phyloP scores from a whole-genome alignment of 345 rosid species.

The Eucalyptus erythrocorys region DNA sequence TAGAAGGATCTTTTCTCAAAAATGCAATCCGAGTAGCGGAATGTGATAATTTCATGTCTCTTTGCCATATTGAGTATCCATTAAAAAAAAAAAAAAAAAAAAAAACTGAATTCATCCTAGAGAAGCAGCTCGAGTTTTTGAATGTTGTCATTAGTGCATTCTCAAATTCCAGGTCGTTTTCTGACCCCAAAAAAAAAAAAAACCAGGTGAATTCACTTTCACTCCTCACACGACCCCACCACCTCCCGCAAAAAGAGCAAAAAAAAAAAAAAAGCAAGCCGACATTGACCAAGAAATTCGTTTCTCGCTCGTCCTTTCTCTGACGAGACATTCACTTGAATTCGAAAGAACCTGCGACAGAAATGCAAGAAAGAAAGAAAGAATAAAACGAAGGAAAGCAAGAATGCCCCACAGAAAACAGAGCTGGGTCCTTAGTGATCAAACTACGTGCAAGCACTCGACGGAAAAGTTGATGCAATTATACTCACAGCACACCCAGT shows the following conservation, averaged over 20 bases:
- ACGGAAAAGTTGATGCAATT: not conserved
- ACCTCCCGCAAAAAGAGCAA: not conserved
- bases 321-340: not conserved
- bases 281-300: not conserved
- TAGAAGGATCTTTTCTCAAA: not conserved
- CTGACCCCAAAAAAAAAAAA: too few relatives aligned
- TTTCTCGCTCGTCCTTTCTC: not conserved
- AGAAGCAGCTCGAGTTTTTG: not conserved
- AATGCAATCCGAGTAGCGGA: not conserved
- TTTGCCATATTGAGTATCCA: not conserved
- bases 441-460: not conserved
- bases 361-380: not conserved
- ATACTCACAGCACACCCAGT: slow-evolving; percentile 23
- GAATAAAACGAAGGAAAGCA: not conserved
- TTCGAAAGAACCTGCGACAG: not conserved
- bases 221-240: not conserved
- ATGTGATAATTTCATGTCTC: not conserved
- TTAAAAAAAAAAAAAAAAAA: too few relatives aligned
- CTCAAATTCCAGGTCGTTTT: not conserved
- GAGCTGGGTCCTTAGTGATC: not conserved
- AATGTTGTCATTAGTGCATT: not conserved
- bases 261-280: not conserved
- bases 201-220: not conserved
- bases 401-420: not conserved
- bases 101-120: not conserved